Percentiles rank a stretch among this genome's conserved stretches.
Conservation (phyloP, 257 asterid species). For the Solanum neorickii region DNA sequence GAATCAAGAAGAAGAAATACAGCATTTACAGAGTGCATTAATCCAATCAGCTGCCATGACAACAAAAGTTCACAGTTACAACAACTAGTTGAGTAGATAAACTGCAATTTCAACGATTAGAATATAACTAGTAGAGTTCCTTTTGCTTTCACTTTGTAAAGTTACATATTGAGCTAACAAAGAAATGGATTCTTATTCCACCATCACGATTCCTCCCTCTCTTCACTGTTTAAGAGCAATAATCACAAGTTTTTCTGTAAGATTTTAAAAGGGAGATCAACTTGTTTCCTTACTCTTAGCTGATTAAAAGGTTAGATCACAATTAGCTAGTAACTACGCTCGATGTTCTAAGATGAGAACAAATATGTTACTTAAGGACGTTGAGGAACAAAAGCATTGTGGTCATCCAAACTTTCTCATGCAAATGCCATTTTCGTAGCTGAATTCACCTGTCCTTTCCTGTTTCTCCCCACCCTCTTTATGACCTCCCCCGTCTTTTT, state of each 20-base stretch:
- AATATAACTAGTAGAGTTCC: neutral
- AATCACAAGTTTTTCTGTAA: neutral
- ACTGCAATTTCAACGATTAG: neutral
- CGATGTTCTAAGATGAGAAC: neutral
- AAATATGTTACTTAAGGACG: neutral
- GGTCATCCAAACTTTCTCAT: neutral
- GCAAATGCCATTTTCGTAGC: neutral
- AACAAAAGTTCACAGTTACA: neutral
- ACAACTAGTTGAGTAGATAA: neutral
- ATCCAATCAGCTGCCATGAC: conserved; percentile 49
- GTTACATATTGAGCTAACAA: neutral
- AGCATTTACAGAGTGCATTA: conserved; percentile 89
- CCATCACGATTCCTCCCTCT: neutral
- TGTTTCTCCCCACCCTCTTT: neutral
- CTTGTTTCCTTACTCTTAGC: neutral
- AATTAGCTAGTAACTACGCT: neutral
- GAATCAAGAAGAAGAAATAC: conserved; percentile 71
- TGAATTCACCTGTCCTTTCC: neutral
- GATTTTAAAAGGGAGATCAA: neutral
- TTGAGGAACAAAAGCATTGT: neutral
- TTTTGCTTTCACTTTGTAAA: neutral
- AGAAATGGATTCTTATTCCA: neutral
- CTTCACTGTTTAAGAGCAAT: neutral
- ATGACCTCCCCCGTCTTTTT: neutral
- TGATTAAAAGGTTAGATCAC: neutral